Evolutionary conservation across 1,284 basidiomycete genomes (phyloP).

Genomic region (Ceratobasidium theobromae): DNA sequence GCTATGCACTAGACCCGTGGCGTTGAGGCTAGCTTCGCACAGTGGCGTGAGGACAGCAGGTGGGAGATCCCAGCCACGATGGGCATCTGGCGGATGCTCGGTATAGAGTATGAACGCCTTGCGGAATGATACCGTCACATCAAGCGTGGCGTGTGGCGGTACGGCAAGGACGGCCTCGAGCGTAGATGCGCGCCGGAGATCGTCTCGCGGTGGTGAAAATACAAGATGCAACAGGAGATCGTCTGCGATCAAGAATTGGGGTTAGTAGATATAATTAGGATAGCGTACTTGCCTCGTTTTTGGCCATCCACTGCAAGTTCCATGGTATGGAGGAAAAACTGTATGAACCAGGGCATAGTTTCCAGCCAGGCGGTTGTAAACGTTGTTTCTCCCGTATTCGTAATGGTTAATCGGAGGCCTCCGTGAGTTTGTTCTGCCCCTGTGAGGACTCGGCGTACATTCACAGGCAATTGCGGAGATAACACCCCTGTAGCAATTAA

Average conservation of each 20-base stretch:
- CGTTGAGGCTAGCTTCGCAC: background rate
- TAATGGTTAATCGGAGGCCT: constrained; percentile 66
- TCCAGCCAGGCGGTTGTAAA: constrained; percentile 78
- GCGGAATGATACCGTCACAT: constrained; percentile 71
- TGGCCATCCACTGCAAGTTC: constrained; percentile 45
- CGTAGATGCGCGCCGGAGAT: constrained; percentile 66
- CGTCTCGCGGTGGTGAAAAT: constrained; percentile 68
- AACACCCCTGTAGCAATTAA: constrained; percentile 39
- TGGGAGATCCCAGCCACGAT: constrained; percentile 90
- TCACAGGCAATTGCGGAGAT: constrained; percentile 52
- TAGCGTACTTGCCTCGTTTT: constrained; percentile 33
- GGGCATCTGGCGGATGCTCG: constrained; percentile 94
- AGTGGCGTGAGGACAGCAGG: constrained; percentile 59
- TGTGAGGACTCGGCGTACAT: constrained; percentile 68
- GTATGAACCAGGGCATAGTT: constrained; percentile 90
- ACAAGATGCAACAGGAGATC: constrained; percentile 61
- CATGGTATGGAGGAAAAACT: constrained; percentile 85
- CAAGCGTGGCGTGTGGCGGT: constrained; percentile 65
- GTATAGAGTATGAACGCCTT: constrained; percentile 91
- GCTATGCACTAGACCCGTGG: background rate
- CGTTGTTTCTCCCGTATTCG: constrained; percentile 58
- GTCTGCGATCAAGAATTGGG: constrained; percentile 46
- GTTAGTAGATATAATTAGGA: background rate
- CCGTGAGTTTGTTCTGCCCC: constrained; percentile 79
- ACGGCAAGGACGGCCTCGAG: constrained; percentile 72